These are phyloP conservation scores for Strobilomyces echinocephalus DNA, from an alignment of 768 basidiomycete species.

Conservation along the genomic window DNA sequence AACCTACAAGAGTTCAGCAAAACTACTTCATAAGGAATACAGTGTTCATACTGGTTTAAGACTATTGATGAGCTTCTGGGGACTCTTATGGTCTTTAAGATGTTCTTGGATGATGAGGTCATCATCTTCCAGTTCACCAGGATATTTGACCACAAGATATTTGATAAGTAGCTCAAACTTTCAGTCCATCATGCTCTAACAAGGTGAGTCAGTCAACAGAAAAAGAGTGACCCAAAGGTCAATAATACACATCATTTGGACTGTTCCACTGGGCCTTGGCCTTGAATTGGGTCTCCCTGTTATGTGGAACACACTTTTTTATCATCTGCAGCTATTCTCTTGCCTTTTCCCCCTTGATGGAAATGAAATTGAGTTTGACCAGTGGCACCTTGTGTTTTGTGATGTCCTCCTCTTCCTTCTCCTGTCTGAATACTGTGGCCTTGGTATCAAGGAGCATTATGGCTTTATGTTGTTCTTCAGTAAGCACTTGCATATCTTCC, in stretches of 20 bases:
- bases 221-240: background rate
- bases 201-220: constrained; percentile 12
- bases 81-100: constrained; percentile 83
- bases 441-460: constrained; percentile 71
- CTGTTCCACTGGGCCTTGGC: constrained; percentile 90
- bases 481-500: constrained; percentile 92
- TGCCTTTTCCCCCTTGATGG: constrained; percentile 75
- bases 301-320: constrained; percentile 66
- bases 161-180: constrained; percentile 86
- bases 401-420: constrained; percentile 76
- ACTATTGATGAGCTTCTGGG: constrained; percentile 82
- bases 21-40: background rate
- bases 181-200: constrained; percentile 72
- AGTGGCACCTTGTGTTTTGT: constrained; percentile 81
- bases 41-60: constrained; percentile 75
- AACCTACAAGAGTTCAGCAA: constrained; percentile 48
- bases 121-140: constrained; percentile 90
- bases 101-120: constrained; percentile 91
- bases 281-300: constrained; percentile 76
- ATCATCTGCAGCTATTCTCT: constrained; percentile 79
- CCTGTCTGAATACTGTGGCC: constrained; percentile 66
- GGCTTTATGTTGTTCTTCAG: constrained; percentile 85
- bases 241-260: constrained; percentile 66
- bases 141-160: constrained; percentile 76
- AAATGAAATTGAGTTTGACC: constrained; percentile 85